These are phyloP conservation scores for Streptanthus diversifolius DNA, from an alignment of 345 rosid species.

Conservation along the genomic window DNA sequence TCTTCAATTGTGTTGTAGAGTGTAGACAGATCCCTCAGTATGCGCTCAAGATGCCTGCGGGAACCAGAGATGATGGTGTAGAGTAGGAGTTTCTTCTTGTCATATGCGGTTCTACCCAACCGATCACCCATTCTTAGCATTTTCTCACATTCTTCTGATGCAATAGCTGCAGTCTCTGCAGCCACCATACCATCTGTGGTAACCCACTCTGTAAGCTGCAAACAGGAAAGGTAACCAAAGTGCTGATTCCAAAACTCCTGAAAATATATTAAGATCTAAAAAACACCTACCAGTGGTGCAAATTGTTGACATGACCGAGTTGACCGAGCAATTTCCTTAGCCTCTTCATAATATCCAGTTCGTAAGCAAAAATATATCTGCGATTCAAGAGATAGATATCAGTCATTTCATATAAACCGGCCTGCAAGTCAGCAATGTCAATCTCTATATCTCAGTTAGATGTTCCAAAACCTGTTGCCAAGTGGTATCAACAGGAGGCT, in stretches of 20 bases:
- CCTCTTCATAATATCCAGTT: conserved; percentile 94
- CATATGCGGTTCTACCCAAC: conserved; percentile 84
- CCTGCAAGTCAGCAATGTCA: neutral
- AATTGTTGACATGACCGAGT: conserved; percentile 88
- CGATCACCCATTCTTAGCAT: conserved; percentile 92
- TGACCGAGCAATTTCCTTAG: conserved; percentile 68
- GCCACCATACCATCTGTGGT: conserved; percentile 80
- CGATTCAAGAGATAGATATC: conserved; percentile 11
- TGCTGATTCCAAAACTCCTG: conserved; percentile 8
- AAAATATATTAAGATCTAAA: conserved; percentile 16
- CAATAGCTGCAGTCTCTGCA: conserved; percentile 68
- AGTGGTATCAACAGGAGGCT: conserved; percentile 97
- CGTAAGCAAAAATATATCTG: conserved; percentile 98
- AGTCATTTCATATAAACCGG: neutral
- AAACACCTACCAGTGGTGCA: conserved; percentile 69
- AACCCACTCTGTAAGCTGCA: conserved; percentile 94
- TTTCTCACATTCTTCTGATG: conserved; percentile 97
- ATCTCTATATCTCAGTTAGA: neutral
- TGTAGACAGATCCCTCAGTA: conserved; percentile 78
- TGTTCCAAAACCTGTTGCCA: conserved; percentile 87
- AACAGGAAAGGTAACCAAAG: conserved; percentile 30
- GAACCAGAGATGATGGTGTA: conserved; percentile 90
- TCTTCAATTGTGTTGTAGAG: conserved; percentile 93
- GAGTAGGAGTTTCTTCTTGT: conserved; percentile 88
- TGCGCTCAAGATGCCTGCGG: conserved; percentile 81